Conservation (phyloP, 495 filamentous ascomycete species). For the Amniculicola lignicola region DNA sequence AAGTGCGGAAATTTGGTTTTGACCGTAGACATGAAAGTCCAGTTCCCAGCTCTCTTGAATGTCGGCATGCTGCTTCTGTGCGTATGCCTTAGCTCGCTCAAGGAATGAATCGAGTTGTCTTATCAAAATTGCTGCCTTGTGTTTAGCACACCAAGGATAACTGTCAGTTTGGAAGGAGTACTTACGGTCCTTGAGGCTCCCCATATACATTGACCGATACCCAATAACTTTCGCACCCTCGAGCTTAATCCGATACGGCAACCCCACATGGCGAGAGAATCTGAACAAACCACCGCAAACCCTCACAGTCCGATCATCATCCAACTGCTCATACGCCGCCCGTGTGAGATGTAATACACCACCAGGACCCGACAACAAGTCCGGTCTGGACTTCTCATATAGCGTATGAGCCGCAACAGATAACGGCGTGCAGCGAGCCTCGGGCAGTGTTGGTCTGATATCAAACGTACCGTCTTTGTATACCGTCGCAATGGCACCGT, state of each 20-base stretch:
- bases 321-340: constrained; percentile 40
- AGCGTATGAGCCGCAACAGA: constrained; percentile 52
- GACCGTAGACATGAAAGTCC: constrained; percentile 46
- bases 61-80: constrained; percentile 31
- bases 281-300: constrained; percentile 43
- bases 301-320: constrained; percentile 43
- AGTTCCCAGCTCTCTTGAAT: constrained; percentile 37
- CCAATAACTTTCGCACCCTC: constrained; percentile 46
- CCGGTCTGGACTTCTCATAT: constrained; percentile 52
- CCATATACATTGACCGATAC: constrained; percentile 48
- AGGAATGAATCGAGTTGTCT: constrained; percentile 41
- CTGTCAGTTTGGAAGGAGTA: neutral
- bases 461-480: constrained; percentile 46
- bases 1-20: constrained; percentile 25
- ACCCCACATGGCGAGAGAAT: constrained; percentile 20
- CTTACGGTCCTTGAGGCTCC: constrained; percentile 44
- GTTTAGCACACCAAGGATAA: neutral
- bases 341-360: constrained; percentile 44
- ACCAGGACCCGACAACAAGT: constrained; percentile 48
- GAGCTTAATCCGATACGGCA: constrained; percentile 47
- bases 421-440: constrained; percentile 44
- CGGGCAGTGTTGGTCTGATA: constrained; percentile 39
- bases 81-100: constrained; percentile 34
- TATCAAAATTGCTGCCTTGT: constrained; percentile 43
- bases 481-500: constrained; percentile 41